Evolutionary conservation across 495 filamentous ascomycete genomes (phyloP).

Genomic region (Cetradonia linearis): DNA sequence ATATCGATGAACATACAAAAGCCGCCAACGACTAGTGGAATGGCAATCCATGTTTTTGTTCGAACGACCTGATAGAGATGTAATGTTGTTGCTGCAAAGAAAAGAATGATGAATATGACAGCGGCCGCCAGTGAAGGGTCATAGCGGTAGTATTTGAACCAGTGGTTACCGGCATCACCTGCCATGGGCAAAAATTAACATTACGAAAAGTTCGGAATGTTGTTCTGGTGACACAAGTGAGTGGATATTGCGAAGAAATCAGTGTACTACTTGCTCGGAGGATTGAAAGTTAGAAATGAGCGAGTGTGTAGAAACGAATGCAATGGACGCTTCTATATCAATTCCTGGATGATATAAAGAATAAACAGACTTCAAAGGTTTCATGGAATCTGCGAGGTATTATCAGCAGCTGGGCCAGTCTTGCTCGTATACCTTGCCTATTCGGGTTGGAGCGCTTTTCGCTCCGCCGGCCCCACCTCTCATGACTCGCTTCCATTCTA

Average conservation of each 20-base stretch:
- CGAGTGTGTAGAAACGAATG: neutral
- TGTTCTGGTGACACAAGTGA: neutral
- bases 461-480: neutral
- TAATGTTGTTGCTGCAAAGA: conserved; percentile 34
- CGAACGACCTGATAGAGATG: conserved; percentile 42
- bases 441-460: neutral
- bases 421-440: conserved; percentile 3
- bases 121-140: conserved; percentile 41
- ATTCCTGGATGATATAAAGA: neutral
- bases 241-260: neutral
- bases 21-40: conserved; percentile 47
- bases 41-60: conserved; percentile 49
- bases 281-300: neutral
- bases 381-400: neutral
- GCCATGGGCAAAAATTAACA: neutral
- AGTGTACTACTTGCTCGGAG: neutral
- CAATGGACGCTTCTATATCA: neutral
- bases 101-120: conserved; percentile 39
- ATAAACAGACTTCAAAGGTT: neutral
- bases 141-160: conserved; percentile 28
- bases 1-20: conserved; percentile 17
- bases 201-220: no score
- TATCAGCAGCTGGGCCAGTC: neutral
- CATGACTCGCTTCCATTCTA: neutral
- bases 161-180: neutral